Evolutionary conservation across 1,284 basidiomycete species (phyloP), one percentile per base, ranked within the genome.

Genomic region (Cutaneotrichosporon sp.): DNA sequence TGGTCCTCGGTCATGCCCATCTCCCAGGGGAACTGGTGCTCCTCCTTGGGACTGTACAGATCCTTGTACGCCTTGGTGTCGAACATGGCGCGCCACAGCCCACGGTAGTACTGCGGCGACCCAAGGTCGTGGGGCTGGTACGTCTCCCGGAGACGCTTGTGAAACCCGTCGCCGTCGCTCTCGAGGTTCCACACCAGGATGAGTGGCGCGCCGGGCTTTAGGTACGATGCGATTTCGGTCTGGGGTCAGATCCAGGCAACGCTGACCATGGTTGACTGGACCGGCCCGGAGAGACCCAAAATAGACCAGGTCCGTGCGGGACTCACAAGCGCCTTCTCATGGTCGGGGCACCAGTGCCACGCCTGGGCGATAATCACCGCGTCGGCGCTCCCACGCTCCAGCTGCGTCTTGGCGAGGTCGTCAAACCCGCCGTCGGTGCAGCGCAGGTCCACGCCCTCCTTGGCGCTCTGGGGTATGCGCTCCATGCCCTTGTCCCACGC

Each of bases 111-210:
- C 61, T 80, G 79, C 7, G 79, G 79, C 2, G 73, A 69, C 6
- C 69, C 73, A 8, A 66, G 59, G 51, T 77, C 74, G 45, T 67
- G 67, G 0, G 68, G 68, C 59, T 74, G 54, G 60, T 77, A 79
- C 14, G 68, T 50, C 25, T 69, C 59, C 10, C 72, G 67, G 9
- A 77, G 54, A 4, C 46, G 24, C 4, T 36, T 54, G 25, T 73
- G 69, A 65, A 68, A 74, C 4, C 36, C 53, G 14, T 63, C 60
- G 0, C 58, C 38, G 16, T 69, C 58, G 36, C 54, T 42, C 65
- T 80, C 77, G 20, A 77, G 65, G 60, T 79, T 79, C 78, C 80
- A 81, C 27, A 81, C 74, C 38, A 82, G 68, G 18, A 76, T 69
- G 29, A 81, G 69, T 3, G 69, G 63, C 1, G 75, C 75, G 1